Conservation (phyloP, 306 rosid species). For the Fragaria ananassa region DNA sequence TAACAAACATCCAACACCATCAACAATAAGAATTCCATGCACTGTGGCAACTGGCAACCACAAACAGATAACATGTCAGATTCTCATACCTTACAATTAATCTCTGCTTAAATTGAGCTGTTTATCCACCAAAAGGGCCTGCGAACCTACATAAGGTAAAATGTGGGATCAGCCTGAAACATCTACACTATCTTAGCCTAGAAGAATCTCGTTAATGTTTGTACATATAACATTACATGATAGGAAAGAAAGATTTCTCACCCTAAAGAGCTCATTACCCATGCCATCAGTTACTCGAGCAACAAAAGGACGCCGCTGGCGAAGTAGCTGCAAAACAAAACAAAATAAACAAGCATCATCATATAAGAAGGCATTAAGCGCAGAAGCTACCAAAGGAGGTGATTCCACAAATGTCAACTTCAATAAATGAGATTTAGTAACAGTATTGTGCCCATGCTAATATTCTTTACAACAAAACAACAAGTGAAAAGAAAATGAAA, state of each 20-base stretch:
- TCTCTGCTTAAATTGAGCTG: constrained; percentile 91
- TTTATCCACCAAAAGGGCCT: constrained; percentile 99
- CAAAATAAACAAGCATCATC: constrained; percentile 22
- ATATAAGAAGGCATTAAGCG: background rate
- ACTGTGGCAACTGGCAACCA: constrained; percentile 3
- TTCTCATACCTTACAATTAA: constrained; percentile 80
- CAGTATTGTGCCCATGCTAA: constrained; percentile 10
- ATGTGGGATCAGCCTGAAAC: constrained; percentile 24
- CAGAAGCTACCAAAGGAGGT: background rate
- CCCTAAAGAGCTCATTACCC: constrained; percentile 86
- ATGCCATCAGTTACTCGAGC: constrained; percentile 72
- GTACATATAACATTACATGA: background rate
- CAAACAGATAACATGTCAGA: constrained; percentile 12
- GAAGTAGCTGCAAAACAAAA: constrained; percentile 65
- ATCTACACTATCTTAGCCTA: constrained; percentile 11
- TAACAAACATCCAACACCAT: constrained; percentile 18
- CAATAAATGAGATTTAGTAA: background rate
- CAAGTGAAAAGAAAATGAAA: background rate
- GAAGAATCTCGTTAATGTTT: background rate
- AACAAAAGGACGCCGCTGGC: constrained; percentile 84
- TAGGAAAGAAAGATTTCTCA: constrained; percentile 37
- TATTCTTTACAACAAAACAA: background rate
- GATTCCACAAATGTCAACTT: constrained; percentile 9
- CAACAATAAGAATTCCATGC: constrained; percentile 31
- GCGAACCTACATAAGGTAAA: constrained; percentile 59